These are phyloP conservation scores for Tremellales sp. DNA, from an alignment of 1,284 basidiomycete genomes.

Conservation along the genomic window DNA sequence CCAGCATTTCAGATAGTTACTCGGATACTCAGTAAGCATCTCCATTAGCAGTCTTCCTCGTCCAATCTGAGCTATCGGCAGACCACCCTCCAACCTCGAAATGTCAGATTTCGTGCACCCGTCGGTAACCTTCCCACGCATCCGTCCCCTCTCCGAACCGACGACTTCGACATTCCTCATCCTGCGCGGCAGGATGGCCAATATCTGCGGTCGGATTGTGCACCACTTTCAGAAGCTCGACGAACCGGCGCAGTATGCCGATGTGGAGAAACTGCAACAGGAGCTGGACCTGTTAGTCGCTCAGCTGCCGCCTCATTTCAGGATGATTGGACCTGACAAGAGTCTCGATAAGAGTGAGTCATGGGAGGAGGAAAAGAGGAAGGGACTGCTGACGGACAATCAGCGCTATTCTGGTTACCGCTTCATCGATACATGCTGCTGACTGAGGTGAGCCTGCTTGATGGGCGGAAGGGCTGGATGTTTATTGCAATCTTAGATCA, in stretches of 20 bases:
- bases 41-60: background rate
- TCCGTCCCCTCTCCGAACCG: conserved; percentile 54
- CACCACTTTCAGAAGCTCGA: conserved; percentile 92
- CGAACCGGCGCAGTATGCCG: conserved; percentile 74
- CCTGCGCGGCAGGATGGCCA: conserved; percentile 73
- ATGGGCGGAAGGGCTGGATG: background rate
- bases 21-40: conserved; percentile 42
- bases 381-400: too few relatives aligned
- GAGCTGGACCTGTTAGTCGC: conserved; percentile 76
- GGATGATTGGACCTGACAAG: conserved; percentile 65
- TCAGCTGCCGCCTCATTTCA: conserved; percentile 61
- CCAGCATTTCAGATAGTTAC: conserved; percentile 54
- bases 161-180: conserved; percentile 86
- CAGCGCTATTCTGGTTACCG: conserved; percentile 38
- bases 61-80: conserved; percentile 52
- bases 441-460: conserved; percentile 30
- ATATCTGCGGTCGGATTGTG: conserved; percentile 84
- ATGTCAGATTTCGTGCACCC: conserved; percentile 56
- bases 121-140: conserved; percentile 24
- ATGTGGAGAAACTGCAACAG: conserved; percentile 77
- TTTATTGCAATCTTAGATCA: conserved; percentile 12
- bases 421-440: conserved; percentile 46
- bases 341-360: conserved; percentile 62
- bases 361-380: too few relatives aligned
- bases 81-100: conserved; percentile 77